These are phyloP conservation scores for Poteriospumella lacustris DNA, from an alignment of 108 stramenopile genomes.

Conservation along the genomic window DNA sequence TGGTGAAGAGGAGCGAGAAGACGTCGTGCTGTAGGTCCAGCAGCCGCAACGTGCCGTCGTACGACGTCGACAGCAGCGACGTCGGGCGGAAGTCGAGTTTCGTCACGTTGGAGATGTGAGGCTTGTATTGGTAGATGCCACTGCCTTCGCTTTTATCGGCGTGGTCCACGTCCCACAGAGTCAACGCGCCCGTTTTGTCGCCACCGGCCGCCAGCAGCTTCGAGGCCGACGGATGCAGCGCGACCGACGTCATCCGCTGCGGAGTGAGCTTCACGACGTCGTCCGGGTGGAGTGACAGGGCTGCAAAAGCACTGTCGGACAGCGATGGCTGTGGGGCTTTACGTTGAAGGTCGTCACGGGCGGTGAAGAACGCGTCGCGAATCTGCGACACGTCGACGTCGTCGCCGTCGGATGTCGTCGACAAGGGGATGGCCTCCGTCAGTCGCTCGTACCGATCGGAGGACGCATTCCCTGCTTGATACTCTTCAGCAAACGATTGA, in stretches of 20 bases:
- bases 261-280: slow-evolving; percentile 30
- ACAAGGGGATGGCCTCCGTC: not conserved
- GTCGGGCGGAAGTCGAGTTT: slow-evolving; percentile 9
- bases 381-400: no score
- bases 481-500: not conserved
- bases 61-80: slow-evolving; percentile 9
- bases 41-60: slow-evolving; percentile 31
- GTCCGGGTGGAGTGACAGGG: not conserved
- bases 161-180: slow-evolving; percentile 28
- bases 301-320: not conserved
- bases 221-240: slow-evolving; percentile 17
- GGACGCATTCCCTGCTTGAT: no score
- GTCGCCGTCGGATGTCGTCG: no score
- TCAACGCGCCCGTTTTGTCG: slow-evolving; percentile 22
- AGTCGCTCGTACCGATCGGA: not conserved
- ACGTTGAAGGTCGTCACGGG: no score
- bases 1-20: not conserved
- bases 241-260: slow-evolving; percentile 16
- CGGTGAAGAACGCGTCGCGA: not conserved
- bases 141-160: not conserved
- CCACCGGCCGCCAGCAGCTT: slow-evolving; percentile 15
- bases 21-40: slow-evolving; percentile 1
- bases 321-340: not conserved
- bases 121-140: slow-evolving; percentile 19
- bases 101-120: slow-evolving; percentile 25